Evolutionary conservation across 768 basidiomycete genomes (phyloP).

Genomic region (Xerocomellus amylosporus): DNA sequence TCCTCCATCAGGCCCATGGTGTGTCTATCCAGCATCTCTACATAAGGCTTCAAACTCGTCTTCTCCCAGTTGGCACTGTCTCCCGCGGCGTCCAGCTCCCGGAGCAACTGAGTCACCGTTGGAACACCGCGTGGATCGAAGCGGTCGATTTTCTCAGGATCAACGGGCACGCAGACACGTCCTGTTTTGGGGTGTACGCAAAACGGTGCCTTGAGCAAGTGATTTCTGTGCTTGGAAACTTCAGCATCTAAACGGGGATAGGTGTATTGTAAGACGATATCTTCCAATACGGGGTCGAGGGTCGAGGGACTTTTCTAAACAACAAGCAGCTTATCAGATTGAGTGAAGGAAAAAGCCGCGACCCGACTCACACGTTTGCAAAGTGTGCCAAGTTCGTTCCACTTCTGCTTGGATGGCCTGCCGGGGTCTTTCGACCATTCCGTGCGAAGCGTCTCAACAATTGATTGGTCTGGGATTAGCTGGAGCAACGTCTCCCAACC

Average conservation of each 20-base stretch:
- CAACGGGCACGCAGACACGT: slow-evolving; percentile 90
- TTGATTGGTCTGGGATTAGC: slow-evolving; percentile 63
- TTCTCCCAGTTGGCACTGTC: slow-evolving; percentile 78
- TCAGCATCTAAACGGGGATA: slow-evolving; percentile 97
- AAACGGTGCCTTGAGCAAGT: slow-evolving; percentile 96
- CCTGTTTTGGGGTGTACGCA: slow-evolving; percentile 97
- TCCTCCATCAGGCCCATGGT: slow-evolving; percentile 32
- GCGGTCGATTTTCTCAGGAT: slow-evolving; percentile 66
- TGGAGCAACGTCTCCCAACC: slow-evolving; percentile 75
- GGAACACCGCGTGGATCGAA: slow-evolving; percentile 89
- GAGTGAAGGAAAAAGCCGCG: background rate
- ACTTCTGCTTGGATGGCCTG: slow-evolving; percentile 66
- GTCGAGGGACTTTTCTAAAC: slow-evolving; percentile 23
- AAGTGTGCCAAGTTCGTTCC: slow-evolving; percentile 58
- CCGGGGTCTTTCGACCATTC: slow-evolving; percentile 57
- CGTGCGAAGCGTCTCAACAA: slow-evolving; percentile 46
- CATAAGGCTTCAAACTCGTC: slow-evolving; percentile 85
- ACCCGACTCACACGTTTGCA: slow-evolving; percentile 30
- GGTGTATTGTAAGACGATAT: slow-evolving; percentile 88
- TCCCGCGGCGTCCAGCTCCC: slow-evolving; percentile 62
- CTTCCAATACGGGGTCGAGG: slow-evolving; percentile 60
- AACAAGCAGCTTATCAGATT: background rate
- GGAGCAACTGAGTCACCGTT: slow-evolving; percentile 78
- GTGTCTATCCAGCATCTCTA: slow-evolving; percentile 86
- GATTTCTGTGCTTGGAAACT: slow-evolving; percentile 96